A percentile compares a stretch with the other conserved stretches of the same genome.
phyloP scores from a whole-genome alignment of 1,139 yeast species.

The Trichomonascaceae sp. region DNA sequence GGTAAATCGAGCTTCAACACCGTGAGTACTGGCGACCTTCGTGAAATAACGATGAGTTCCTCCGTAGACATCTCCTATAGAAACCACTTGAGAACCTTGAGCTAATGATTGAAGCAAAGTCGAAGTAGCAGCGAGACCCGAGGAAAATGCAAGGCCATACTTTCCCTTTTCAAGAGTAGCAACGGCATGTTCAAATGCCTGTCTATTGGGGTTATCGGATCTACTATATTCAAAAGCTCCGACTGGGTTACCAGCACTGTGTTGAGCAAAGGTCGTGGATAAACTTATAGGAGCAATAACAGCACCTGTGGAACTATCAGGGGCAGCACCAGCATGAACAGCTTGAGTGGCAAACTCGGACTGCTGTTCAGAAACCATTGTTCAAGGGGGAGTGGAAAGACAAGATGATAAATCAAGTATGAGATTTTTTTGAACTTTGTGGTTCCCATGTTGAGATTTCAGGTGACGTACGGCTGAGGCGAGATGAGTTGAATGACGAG shows the following conservation, averaged over 20 bases:
- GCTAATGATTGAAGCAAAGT: conserved; percentile 69
- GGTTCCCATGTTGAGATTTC: conserved; percentile 6
- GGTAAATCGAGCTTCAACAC: conserved; percentile 65
- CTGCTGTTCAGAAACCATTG: conserved; percentile 7
- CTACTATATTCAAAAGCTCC: conserved; percentile 83
- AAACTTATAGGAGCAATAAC: conserved; percentile 81
- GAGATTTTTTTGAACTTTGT: not conserved
- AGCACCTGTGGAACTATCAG: conserved; percentile 75
- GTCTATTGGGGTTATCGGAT: conserved; percentile 85
- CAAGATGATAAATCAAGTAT: not conserved
- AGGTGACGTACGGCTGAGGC: conserved; percentile 7
- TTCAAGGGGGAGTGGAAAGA: not conserved
- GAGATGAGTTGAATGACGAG: not conserved
- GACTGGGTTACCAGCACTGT: conserved; percentile 67
- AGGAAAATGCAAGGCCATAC: conserved; percentile 72
- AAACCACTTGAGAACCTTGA: conserved; percentile 65
- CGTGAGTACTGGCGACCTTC: conserved; percentile 76
- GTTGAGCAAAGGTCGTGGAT: conserved; percentile 81
- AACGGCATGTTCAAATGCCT: conserved; percentile 70
- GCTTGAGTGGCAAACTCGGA: conserved; percentile 67
- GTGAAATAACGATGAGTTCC: conserved; percentile 92
- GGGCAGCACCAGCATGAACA: conserved; percentile 75
- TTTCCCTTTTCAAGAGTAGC: conserved; percentile 77
- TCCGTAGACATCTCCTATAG: conserved; percentile 87
- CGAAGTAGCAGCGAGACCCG: conserved; percentile 86